Evolutionary conservation across 192 early-diverging fungal species (phyloP).

Genomic region (Gamsiella multidivaricata): DNA sequence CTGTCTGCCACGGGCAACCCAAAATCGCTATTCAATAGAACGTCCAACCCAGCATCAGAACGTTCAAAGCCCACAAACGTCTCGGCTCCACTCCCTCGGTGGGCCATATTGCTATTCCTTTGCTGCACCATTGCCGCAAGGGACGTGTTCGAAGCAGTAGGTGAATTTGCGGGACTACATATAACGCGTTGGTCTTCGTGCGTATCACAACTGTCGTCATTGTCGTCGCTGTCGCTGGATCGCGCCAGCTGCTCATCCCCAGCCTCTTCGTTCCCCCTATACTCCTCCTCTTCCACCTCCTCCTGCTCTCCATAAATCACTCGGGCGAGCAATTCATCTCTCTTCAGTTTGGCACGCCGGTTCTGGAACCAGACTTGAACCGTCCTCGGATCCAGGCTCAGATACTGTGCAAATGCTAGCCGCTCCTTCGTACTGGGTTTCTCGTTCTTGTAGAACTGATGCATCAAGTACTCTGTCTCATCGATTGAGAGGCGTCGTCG

Average conservation of each 20-base stretch:
- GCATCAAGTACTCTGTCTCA: slow-evolving; percentile 71
- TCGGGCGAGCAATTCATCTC: slow-evolving; percentile 53
- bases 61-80: slow-evolving; percentile 2
- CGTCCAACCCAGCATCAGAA: neutral
- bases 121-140: no score
- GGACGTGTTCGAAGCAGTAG: no score
- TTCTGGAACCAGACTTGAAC: slow-evolving; percentile 94
- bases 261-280: neutral
- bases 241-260: neutral
- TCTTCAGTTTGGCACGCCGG: slow-evolving; percentile 87
- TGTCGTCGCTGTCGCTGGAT: neutral
- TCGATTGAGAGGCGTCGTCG: slow-evolving; percentile 76
- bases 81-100: slow-evolving; percentile 8
- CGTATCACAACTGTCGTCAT: neutral
- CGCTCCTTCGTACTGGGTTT: slow-evolving; percentile 77
- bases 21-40: no score
- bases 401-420: slow-evolving; percentile 66
- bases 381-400: slow-evolving; percentile 76
- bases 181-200: no score
- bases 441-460: slow-evolving; percentile 66
- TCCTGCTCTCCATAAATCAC: neutral
- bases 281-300: neutral
- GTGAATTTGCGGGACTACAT: neutral
- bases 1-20: neutral
- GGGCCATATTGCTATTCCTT: neutral